These are phyloP conservation scores for Tolypocladium inflatum DNA, from an alignment of 2,329 filamentous ascomycete species.

Conservation along the genomic window DNA sequence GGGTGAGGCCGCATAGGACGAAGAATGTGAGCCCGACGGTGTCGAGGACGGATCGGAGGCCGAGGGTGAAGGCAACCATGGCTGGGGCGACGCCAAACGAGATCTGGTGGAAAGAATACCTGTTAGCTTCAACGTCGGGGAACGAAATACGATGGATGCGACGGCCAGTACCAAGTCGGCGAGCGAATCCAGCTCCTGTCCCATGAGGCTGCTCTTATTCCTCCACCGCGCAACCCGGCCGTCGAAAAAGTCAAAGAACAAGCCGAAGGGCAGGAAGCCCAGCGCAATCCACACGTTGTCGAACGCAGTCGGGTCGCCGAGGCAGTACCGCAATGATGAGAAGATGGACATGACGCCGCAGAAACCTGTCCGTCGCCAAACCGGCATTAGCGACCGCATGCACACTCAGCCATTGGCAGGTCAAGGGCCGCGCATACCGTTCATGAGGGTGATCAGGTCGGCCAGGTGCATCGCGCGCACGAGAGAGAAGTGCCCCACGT, in stretches of 20 bases:
- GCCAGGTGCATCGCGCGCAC: conserved; percentile 66
- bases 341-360: conserved; percentile 94
- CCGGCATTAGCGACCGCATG: neutral
- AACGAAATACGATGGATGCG: neutral
- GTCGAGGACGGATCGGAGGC: conserved; percentile 75
- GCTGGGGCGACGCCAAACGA: conserved; percentile 92
- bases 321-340: conserved; percentile 86
- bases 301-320: conserved; percentile 57
- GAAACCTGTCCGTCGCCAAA: conserved; percentile 40
- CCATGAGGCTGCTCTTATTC: conserved; percentile 95
- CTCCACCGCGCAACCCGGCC: conserved; percentile 94
- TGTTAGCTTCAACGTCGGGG: neutral
- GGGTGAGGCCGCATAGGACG: conserved; percentile 86
- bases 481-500: conserved; percentile 65
- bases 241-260: conserved; percentile 98
- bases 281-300: conserved; percentile 74
- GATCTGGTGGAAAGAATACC: conserved; percentile 48
- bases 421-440: conserved; percentile 40
- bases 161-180: conserved; percentile 69
- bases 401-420: neutral
- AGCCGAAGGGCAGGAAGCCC: conserved; percentile 77
- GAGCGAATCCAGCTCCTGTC: conserved; percentile 91
- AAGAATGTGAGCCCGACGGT: conserved; percentile 77
- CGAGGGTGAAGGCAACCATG: conserved; percentile 77
- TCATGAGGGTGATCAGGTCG: conserved; percentile 74